These are phyloP conservation scores for Pleurotus djamor DNA, from an alignment of 768 basidiomycete species.

Conservation along the genomic window DNA sequence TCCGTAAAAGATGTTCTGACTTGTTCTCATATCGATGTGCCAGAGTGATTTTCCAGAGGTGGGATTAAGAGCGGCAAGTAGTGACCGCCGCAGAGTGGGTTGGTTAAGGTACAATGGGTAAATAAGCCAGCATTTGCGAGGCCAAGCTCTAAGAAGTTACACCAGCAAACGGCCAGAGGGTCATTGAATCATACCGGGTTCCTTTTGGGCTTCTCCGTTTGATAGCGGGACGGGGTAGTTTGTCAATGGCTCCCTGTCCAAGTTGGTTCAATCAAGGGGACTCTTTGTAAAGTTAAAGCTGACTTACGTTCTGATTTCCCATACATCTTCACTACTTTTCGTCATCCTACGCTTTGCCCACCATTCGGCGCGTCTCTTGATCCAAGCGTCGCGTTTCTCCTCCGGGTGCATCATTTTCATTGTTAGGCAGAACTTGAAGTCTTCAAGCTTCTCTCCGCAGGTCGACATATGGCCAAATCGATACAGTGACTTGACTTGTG, in stretches of 20 bases:
- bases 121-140: too few species aligned
- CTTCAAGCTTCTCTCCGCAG: slow-evolving; percentile 78
- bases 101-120: too few species aligned
- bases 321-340: slow-evolving; percentile 92
- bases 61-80: too few species aligned
- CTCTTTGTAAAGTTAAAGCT: background rate
- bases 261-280: background rate
- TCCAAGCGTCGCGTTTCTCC: slow-evolving; percentile 79
- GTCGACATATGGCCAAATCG: slow-evolving; percentile 74
- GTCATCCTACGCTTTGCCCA: slow-evolving; percentile 79
- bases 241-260: slow-evolving; percentile 1
- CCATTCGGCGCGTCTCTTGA: slow-evolving; percentile 87
- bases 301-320: slow-evolving; percentile 77
- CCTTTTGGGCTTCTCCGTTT: background rate
- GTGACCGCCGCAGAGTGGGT: too few species aligned
- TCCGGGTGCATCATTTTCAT: slow-evolving; percentile 78
- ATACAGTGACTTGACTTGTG: slow-evolving; percentile 85
- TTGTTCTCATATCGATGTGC: too few species aligned
- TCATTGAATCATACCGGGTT: background rate
- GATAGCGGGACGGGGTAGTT: slow-evolving; percentile 1
- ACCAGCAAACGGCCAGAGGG: background rate
- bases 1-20: too few species aligned
- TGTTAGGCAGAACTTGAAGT: slow-evolving; percentile 94
- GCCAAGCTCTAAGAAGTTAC: too few species aligned
- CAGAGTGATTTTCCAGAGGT: too few species aligned